A percentile compares a stretch with the other conserved stretches of the same genome.
phyloP scores from a whole-genome alignment of 2,329 filamentous ascomycete genomes.

The Aspergillus caelatus region DNA sequence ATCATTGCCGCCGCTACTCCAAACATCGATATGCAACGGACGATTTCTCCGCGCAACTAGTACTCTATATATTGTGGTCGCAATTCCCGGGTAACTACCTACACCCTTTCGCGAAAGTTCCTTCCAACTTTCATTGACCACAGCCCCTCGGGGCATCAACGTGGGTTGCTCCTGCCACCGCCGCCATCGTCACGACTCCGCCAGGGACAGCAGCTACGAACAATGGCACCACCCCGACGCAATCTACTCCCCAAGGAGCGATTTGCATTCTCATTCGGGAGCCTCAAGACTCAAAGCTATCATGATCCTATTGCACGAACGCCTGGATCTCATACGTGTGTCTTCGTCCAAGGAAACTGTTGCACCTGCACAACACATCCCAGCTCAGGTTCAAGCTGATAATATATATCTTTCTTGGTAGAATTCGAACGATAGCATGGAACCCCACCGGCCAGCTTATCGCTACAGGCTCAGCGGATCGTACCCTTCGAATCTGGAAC shows the following conservation, averaged over 20 bases:
- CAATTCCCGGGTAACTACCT: neutral
- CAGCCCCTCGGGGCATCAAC: constrained; percentile 28
- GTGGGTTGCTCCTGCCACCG: constrained; percentile 18
- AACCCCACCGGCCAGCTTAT: constrained; percentile 82
- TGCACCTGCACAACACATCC: neutral
- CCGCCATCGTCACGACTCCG: constrained; percentile 12
- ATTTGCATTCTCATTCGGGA: constrained; percentile 68
- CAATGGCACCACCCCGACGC: constrained; percentile 46
- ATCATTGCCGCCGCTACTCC: constrained; percentile 4
- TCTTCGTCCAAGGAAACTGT: constrained; percentile 16
- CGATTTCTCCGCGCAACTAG: neutral
- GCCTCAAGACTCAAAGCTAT: constrained; percentile 72
- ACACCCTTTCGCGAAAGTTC: neutral
- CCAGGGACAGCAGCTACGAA: constrained; percentile 17
- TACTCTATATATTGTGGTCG: neutral
- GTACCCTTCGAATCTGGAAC: constrained; percentile 92
- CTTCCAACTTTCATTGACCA: constrained; percentile 11
- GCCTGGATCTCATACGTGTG: constrained; percentile 60
- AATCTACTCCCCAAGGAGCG: constrained; percentile 62
- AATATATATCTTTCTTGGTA: constrained; percentile 34
- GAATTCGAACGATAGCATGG: constrained; percentile 82
- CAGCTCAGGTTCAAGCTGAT: constrained; percentile 13
- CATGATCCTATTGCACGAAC: constrained; percentile 62
- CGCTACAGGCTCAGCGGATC: constrained; percentile 86
- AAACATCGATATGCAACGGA: neutral